Percentiles rank a stretch among this genome's conserved stretches.
Conservation (phyloP, 2,329 filamentous ascomycete species). For the Scopulariopsis brevicaulis region DNA sequence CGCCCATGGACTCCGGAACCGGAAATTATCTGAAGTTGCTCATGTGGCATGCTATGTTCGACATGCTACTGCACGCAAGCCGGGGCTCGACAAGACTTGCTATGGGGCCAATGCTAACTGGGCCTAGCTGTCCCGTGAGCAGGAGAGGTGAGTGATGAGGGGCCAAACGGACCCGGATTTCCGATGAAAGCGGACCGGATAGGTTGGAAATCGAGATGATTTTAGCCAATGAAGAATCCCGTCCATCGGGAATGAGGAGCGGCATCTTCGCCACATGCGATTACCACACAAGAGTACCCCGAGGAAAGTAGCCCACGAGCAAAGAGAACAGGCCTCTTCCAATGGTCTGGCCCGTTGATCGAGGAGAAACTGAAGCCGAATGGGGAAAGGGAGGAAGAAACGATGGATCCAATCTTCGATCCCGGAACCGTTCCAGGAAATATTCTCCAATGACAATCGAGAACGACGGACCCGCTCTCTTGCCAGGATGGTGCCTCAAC, state of each 20-base stretch:
- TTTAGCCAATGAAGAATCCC: neutral
- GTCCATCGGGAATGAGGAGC: neutral
- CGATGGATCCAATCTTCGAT: neutral
- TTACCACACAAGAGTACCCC: neutral
- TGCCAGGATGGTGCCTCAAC: neutral
- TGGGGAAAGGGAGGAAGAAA: neutral
- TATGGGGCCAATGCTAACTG: neutral
- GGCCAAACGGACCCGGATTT: neutral
- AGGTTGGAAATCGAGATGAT: constrained; percentile 2
- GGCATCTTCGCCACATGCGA: neutral
- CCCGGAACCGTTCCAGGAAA: neutral
- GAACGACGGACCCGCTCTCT: neutral
- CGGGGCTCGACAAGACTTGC: neutral
- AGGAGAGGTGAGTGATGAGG: neutral
- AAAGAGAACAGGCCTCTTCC: neutral
- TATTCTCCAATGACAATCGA: constrained; percentile 1
- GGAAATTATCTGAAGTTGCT: neutral
- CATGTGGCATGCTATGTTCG: neutral
- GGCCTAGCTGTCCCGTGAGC: neutral
- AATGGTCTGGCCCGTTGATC: neutral
- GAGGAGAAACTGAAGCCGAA: neutral
- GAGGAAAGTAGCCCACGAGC: neutral
- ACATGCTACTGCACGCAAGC: neutral
- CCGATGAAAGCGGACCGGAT: neutral
- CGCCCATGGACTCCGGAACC: neutral